Evolutionary conservation across 306 rosid species (phyloP).

Genomic region (Inga oerstediana): DNA sequence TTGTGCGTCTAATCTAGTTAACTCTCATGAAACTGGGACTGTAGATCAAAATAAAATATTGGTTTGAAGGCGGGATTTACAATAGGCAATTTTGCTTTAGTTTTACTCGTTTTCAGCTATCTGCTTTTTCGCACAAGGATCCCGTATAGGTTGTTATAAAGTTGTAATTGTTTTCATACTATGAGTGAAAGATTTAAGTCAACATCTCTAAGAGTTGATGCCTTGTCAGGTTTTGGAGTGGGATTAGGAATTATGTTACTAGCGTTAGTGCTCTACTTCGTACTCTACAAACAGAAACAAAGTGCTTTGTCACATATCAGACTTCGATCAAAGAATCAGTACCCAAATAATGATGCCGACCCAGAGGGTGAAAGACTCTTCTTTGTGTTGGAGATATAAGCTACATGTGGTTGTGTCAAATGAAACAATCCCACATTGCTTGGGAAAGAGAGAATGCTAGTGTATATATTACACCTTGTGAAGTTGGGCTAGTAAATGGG

Average conservation of each 20-base stretch:
- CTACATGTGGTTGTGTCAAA: too few relatives aligned
- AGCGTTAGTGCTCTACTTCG: constrained; percentile 22
- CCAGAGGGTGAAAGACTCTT: constrained; percentile 36
- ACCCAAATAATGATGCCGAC: constrained; percentile 10
- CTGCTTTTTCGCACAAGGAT: too few relatives aligned
- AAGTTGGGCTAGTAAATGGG: too few relatives aligned
- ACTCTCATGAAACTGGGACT: too few relatives aligned
- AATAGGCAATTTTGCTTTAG: not conserved
- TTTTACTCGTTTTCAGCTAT: too few relatives aligned
- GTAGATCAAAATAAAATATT: too few relatives aligned
- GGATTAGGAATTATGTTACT: constrained; percentile 27
- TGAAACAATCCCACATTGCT: too few relatives aligned
- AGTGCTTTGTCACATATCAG: not conserved
- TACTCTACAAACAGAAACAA: constrained; percentile 17
- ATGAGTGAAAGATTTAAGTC: not conserved
- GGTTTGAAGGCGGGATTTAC: not conserved
- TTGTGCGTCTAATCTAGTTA: too few relatives aligned
- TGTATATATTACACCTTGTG: too few relatives aligned
- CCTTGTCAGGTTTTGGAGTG: constrained; percentile 20
- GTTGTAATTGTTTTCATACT: too few relatives aligned
- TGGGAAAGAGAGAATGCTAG: too few relatives aligned
- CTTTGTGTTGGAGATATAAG: too few relatives aligned
- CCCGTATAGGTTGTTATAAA: not conserved
- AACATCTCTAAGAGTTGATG: not conserved
- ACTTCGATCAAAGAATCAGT: not conserved